Percentiles rank a stretch among this genome's conserved stretches.
Evolutionary conservation across 78 protist species (phyloP).

Genomic region (Tieghemostelium lacteum): DNA sequence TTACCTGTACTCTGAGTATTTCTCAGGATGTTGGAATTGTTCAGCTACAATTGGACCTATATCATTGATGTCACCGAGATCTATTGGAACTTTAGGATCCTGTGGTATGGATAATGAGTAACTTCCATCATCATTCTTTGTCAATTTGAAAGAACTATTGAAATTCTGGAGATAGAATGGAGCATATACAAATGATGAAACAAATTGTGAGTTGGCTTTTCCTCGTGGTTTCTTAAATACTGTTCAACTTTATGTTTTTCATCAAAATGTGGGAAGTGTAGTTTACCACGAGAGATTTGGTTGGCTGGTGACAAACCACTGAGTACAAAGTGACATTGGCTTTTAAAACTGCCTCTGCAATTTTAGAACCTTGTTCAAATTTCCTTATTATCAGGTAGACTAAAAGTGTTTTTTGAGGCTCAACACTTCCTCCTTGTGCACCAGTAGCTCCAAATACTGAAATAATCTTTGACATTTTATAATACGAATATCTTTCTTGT

Average conservation of each 20-base stretch:
- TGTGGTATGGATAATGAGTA: neutral
- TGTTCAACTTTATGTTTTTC: slow-evolving; percentile 7
- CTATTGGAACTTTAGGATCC: neutral
- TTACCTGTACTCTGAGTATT: slow-evolving; percentile 15
- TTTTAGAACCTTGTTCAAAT: neutral
- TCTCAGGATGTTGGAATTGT: neutral
- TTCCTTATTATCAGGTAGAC: too few species aligned
- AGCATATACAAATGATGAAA: slow-evolving; percentile 10
- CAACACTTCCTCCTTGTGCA: slow-evolving; percentile 14
- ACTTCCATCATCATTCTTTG: neutral
- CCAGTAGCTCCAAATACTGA: slow-evolving; percentile 8
- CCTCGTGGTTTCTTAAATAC: neutral
- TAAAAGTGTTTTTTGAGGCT: neutral
- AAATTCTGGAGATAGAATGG: slow-evolving; percentile 22
- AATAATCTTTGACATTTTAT: neutral
- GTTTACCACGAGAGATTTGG: slow-evolving; percentile 5
- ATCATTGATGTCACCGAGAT: slow-evolving; percentile 6
- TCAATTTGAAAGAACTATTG: neutral
- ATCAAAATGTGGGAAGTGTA: slow-evolving; percentile 10
- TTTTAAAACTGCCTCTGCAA: slow-evolving; percentile 2
- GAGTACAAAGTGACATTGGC: slow-evolving; percentile 4
- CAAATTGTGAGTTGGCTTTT: neutral
- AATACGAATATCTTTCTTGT: too few species aligned
- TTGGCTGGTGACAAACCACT: neutral
- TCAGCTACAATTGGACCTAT: neutral